Evolutionary conservation across 345 rosid genomes (phyloP).

Genomic region (Acer saccharum): DNA sequence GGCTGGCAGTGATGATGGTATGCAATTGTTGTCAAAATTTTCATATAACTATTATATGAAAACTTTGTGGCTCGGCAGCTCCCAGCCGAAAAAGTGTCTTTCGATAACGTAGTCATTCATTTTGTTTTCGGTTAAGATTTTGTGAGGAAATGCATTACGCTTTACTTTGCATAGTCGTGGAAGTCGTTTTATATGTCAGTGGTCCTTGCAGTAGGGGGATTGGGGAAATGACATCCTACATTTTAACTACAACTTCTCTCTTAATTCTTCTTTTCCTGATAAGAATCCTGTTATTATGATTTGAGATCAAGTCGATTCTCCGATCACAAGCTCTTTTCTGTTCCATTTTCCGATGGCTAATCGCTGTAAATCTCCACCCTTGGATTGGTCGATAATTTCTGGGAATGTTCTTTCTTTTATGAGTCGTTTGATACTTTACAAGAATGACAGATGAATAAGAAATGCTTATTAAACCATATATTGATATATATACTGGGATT

Average conservation of each 20-base stretch:
- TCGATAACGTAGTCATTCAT: not conserved
- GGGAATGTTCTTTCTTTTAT: not conserved
- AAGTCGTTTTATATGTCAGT: not conserved
- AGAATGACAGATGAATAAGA: not conserved
- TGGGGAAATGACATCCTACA: not conserved
- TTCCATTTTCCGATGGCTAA: not conserved
- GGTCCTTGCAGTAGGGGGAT: not conserved
- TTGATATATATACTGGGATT: not conserved
- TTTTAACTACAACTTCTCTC: not conserved
- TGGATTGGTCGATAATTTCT: not conserved
- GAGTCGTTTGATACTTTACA: not conserved
- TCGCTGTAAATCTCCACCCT: not conserved
- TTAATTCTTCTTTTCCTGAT: not conserved
- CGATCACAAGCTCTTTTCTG: not conserved
- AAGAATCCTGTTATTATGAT: not conserved
- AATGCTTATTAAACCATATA: not conserved
- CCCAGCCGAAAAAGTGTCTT: not conserved
- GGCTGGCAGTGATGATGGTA: not conserved
- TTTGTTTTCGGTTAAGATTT: not conserved
- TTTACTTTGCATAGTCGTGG: not conserved
- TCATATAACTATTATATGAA: not conserved
- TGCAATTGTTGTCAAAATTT: not conserved
- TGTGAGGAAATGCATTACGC: not conserved
- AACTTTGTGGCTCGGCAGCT: not conserved
- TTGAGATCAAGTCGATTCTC: not conserved